Base-by-base conservation (phyloP, 441 rosid genomes). In the Erodium trifolium region DNA sequence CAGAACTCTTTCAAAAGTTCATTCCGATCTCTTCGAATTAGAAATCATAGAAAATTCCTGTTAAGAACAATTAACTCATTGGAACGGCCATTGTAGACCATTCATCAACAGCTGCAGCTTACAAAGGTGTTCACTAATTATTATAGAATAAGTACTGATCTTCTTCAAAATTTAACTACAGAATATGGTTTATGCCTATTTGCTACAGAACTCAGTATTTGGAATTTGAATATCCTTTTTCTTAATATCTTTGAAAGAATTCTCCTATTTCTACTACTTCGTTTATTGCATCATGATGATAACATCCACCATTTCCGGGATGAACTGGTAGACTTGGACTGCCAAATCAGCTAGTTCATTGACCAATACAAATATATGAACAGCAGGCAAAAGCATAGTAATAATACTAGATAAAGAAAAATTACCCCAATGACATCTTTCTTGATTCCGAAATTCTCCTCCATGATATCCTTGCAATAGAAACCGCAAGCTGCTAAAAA, bases 401-500 rank as follows among this genome's bases (percentile, higher is more conserved):
- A 3, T 37, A 16, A 37, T 3, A n/a, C 13, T 0, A 7, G 2
- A 3, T 16, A 39, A 60, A 3, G 3, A 72, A 68, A 68, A 13
- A 5, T 73, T 78, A 86, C 96, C 75, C 86, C 92, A 66, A 88
- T 86, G 37, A 88, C 73, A 78, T 89, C 91, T 63, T 84, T 85
- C 86, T 83, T 89, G 79, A 92, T 89, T 29, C 51, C 71, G 66
- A 69, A 80, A 3, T 57, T 65, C 17, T 71, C 84, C 76, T 82
- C 93, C 97, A 88, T 89, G 14, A 0, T 10, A 37, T 6, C 18
- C 27, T 59, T 59, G 6, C 12, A 59, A 59, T 1, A 59, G 18
- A 59, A 59, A 53, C 7, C 4, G 63, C 64, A 57, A 51, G 11
- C 18, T 10, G 18, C 23, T 63, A 11, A 39, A 19, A 37, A 29